phyloP scores from a whole-genome alignment of 2,329 filamentous ascomycete genomes.

The Exophiala aquamarina region DNA sequence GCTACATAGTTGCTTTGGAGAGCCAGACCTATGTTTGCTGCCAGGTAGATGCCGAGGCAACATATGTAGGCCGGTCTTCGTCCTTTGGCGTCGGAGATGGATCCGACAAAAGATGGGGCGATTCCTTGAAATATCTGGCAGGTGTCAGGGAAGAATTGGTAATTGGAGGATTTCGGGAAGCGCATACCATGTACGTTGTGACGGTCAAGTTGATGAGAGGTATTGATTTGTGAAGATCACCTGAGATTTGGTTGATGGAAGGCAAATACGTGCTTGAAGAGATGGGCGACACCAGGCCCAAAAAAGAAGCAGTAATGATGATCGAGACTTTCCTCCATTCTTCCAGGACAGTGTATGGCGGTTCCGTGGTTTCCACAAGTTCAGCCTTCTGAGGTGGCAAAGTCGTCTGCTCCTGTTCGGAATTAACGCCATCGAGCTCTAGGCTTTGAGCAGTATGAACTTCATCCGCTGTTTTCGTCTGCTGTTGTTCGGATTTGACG shows the following conservation, averaged over 20 bases:
- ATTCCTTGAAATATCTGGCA: constrained; percentile 50
- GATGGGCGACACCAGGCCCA: background rate
- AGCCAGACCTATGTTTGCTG: constrained; percentile 40
- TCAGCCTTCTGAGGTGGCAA: no score
- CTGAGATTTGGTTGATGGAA: constrained; percentile 40
- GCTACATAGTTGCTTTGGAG: constrained; percentile 37
- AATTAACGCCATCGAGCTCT: no score
- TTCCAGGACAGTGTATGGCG: no score
- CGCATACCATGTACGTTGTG: constrained; percentile 30
- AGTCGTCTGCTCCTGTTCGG: no score
- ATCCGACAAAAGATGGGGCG: constrained; percentile 51
- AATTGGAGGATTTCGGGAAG: no score
- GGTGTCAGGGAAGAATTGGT: no score
- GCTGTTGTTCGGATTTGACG: no score
- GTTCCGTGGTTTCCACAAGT: no score
- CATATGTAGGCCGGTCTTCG: constrained; percentile 50
- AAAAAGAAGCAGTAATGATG: background rate
- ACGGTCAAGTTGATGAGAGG: constrained; percentile 27
- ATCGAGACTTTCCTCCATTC: no score
- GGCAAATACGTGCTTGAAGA: constrained; percentile 54
- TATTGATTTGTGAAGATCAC: constrained; percentile 24
- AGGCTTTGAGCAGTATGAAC: no score
- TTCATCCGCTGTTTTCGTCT: no score
- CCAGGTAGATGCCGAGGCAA: constrained; percentile 43
- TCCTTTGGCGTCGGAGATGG: constrained; percentile 50